phyloP scores from a whole-genome alignment of 441 rosid genomes.

The Flueggea neowawraea region DNA sequence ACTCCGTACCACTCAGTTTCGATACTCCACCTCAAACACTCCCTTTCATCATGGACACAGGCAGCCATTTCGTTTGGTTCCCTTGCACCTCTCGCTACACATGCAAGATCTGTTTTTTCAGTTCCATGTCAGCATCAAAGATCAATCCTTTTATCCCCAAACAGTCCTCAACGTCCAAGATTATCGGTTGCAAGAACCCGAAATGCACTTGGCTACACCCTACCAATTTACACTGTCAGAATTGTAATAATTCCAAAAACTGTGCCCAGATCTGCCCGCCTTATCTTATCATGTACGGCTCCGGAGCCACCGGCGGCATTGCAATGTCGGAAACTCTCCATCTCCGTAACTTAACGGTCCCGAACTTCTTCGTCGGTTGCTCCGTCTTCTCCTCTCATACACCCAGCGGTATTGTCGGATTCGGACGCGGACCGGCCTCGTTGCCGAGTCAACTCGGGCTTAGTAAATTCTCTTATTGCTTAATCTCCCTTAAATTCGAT shows the following conservation, averaged over 20 bases:
- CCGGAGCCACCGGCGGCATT: constrained; percentile 47
- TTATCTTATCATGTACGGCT: constrained; percentile 44
- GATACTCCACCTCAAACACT: constrained; percentile 48
- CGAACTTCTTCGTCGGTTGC: constrained; percentile 49
- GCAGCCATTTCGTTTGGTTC: constrained; percentile 57
- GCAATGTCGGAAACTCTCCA: constrained; percentile 31
- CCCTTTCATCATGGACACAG: constrained; percentile 54
- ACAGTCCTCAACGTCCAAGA: constrained; percentile 28
- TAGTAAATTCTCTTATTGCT: constrained; percentile 40
- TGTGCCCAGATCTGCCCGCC: constrained; percentile 40
- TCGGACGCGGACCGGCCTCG: constrained; percentile 45
- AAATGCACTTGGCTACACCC: constrained; percentile 44
- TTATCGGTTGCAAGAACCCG: constrained; percentile 38
- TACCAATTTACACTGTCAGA: constrained; percentile 11
- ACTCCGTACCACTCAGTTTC: constrained; percentile 37
- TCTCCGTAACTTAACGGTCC: constrained; percentile 15
- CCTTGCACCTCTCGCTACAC: constrained; percentile 46
- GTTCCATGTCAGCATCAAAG: constrained; percentile 7
- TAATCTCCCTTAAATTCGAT: constrained; percentile 46
- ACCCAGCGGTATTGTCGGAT: constrained; percentile 57
- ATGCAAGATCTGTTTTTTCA: constrained; percentile 33
- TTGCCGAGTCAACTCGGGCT: constrained; percentile 46
- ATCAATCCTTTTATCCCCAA: constrained; percentile 31
- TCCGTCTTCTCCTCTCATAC: constrained; percentile 41
- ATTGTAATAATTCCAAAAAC: constrained; percentile 13